Evolutionary conservation across 306 rosid genomes (phyloP).

Genomic region (Acacia acuminata): DNA sequence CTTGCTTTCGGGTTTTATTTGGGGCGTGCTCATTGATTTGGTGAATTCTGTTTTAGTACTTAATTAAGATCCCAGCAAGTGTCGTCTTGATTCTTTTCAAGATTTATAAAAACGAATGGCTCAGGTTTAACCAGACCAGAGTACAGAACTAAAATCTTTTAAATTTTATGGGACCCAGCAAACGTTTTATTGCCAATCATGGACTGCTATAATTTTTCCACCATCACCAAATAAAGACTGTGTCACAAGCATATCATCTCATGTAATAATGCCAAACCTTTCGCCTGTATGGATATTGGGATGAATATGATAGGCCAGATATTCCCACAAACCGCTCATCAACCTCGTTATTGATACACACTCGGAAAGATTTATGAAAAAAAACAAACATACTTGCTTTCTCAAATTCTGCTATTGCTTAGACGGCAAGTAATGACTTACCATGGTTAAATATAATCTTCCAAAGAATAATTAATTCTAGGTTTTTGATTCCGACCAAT

Average conservation of each 20-base stretch:
- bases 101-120: not conserved
- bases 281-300: not conserved
- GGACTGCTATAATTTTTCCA: constrained; percentile 35
- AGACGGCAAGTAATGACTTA: constrained; percentile 53
- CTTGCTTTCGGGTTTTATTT: not conserved
- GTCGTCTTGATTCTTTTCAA: not conserved
- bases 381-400: not conserved
- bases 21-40: not conserved
- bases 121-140: too few relatives aligned
- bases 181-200: constrained; percentile 35
- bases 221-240: constrained; percentile 15
- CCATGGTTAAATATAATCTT: constrained; percentile 43
- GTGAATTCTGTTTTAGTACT: not conserved
- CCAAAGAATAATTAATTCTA: constrained; percentile 36
- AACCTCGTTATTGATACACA: constrained; percentile 18
- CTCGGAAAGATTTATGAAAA: constrained; percentile 16
- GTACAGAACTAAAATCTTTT: not conserved
- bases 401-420: constrained; percentile 31
- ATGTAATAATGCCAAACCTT: not conserved
- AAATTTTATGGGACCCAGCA: not conserved
- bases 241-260: constrained; percentile 2
- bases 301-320: not conserved
- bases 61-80: not conserved
- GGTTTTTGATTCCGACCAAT: constrained; percentile 59
- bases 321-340: not conserved